Conservation (phyloP, 1,284 basidiomycete genomes). For the Erythrobasidium hasegawianum region DNA sequence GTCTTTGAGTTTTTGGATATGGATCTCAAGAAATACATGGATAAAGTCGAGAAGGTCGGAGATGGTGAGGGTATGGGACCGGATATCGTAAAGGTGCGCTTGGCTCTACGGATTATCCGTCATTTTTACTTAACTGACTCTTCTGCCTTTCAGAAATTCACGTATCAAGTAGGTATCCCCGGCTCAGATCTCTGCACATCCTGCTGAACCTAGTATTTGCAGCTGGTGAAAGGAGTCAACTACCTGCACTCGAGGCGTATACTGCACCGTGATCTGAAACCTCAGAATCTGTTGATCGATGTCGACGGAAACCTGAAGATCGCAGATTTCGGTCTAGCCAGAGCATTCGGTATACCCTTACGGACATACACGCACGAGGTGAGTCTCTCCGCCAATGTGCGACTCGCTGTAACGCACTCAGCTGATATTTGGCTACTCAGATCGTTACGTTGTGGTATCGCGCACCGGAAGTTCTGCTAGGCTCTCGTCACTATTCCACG, state of each 20-base stretch:
- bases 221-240: slow-evolving; percentile 78
- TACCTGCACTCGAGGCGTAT: slow-evolving; percentile 97
- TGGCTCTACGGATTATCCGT: background rate
- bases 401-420: background rate
- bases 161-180: slow-evolving; percentile 22
- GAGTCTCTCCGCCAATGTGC: slow-evolving; percentile 40
- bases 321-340: slow-evolving; percentile 92
- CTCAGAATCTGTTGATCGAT: slow-evolving; percentile 94
- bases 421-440: slow-evolving; percentile 52
- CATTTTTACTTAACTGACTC: background rate
- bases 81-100: slow-evolving; percentile 56
- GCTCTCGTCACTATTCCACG: slow-evolving; percentile 91
- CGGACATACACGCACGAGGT: slow-evolving; percentile 98
- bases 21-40: slow-evolving; percentile 95
- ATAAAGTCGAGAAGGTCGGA: slow-evolving; percentile 52
- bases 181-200: too few species aligned
- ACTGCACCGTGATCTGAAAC: slow-evolving; percentile 94
- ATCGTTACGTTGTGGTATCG: slow-evolving; percentile 99
- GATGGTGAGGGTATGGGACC: slow-evolving; percentile 58
- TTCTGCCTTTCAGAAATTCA: slow-evolving; percentile 12
- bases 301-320: slow-evolving; percentile 85
- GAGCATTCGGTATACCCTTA: slow-evolving; percentile 96
- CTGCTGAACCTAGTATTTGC: slow-evolving; percentile 45
- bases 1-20: slow-evolving; percentile 95
- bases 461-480: slow-evolving; percentile 94